phyloP scores from a whole-genome alignment of 176 grass and related monocot genomes.

The Olyra latifolia region DNA sequence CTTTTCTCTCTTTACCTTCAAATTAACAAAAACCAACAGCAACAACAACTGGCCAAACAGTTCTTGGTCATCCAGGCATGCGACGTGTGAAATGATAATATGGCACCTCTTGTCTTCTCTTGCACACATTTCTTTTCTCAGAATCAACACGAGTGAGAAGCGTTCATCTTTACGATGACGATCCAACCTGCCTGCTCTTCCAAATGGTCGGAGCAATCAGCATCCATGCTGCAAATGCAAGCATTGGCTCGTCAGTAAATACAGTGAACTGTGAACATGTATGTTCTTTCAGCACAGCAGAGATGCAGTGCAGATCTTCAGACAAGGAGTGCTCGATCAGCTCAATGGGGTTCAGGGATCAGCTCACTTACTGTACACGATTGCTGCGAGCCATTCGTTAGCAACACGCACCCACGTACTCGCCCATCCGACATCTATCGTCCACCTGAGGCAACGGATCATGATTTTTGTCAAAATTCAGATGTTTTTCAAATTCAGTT shows the following conservation, averaged over 20 bases:
- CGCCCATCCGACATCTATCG: constrained; percentile 94
- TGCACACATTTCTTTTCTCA: background rate
- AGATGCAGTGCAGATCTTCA: background rate
- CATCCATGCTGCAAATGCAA: constrained; percentile 35
- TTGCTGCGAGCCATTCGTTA: constrained; percentile 83
- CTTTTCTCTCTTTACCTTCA: background rate
- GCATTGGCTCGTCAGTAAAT: background rate
- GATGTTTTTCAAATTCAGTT: background rate
- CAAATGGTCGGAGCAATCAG: constrained; percentile 25
- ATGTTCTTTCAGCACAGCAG: background rate
- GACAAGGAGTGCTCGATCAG: background rate
- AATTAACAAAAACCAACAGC: background rate
- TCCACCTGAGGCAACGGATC: constrained; percentile 51
- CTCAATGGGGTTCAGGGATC: background rate
- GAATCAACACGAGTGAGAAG: background rate
- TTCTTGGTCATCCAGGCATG: background rate
- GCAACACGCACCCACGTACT: constrained; percentile 87
- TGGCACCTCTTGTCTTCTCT: background rate
- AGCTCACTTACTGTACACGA: constrained; percentile 72
- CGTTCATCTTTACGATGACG: background rate
- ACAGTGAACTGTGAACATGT: background rate
- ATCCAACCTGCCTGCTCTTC: constrained; percentile 15
- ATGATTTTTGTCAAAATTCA: background rate
- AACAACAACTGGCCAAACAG: background rate
- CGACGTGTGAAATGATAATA: background rate